Evolutionary conservation across 768 basidiomycete genomes (phyloP).

Genomic region (Termitomyces sp.): DNA sequence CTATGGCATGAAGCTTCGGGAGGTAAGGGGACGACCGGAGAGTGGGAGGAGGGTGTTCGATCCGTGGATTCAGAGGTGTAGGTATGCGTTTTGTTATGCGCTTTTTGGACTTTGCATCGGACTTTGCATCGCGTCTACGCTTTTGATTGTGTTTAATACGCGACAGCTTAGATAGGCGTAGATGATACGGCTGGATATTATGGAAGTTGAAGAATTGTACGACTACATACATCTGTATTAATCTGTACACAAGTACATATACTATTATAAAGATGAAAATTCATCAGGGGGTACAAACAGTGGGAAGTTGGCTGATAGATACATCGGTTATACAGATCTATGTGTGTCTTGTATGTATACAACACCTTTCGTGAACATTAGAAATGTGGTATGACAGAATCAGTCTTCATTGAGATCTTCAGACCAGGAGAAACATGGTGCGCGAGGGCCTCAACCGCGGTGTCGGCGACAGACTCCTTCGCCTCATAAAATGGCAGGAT

Average conservation of each 20-base stretch:
- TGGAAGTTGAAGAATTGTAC: not conserved
- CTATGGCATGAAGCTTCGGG: slow-evolving; percentile 36
- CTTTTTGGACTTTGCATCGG: slow-evolving; percentile 38
- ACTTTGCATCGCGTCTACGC: slow-evolving; percentile 31
- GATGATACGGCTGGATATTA: not conserved
- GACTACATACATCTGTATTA: not conserved
- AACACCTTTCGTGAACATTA: not conserved
- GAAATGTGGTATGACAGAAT: not conserved
- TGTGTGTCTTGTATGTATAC: not conserved
- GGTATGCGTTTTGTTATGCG: slow-evolving; percentile 51
- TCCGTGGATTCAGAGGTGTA: slow-evolving; percentile 53
- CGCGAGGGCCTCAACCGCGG: not conserved
- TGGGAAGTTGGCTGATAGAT: no score
- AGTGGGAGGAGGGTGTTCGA: slow-evolving; percentile 46
- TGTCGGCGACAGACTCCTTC: no score
- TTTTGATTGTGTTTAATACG: slow-evolving; percentile 40
- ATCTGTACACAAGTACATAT: not conserved
- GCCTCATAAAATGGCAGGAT: not conserved
- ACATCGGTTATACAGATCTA: not conserved
- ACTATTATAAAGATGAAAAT: not conserved
- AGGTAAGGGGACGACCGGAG: slow-evolving; percentile 40
- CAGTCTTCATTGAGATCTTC: not conserved
- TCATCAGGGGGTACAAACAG: not conserved
- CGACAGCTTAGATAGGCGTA: slow-evolving; percentile 23
- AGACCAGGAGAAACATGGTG: not conserved